Evolutionary conservation across 495 filamentous ascomycete genomes (phyloP), one percentile per base, ranked within the genome.

Genomic region (Pyrenula aspistea): DNA sequence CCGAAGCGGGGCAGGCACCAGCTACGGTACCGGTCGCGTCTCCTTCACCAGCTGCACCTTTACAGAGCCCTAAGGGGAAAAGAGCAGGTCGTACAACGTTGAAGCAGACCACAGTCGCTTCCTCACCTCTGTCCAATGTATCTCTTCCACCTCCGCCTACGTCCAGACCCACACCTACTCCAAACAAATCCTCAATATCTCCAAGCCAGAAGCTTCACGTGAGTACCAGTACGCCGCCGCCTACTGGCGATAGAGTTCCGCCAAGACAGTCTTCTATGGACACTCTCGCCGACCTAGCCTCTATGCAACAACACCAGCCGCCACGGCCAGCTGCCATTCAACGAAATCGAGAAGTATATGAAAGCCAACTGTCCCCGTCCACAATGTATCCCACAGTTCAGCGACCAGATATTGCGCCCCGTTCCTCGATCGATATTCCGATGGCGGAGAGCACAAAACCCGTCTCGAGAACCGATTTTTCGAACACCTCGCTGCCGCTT

Each of bases 281-380:
- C 58, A 81, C 82, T 20, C 65, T 86, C 53, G 83, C 83, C 42
- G 83, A 85, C 62, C 64, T 85, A 25, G 83, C 83, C 49, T 77
- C 82, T 2, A 84, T 85, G 79, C 83, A 85, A 67, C 77, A 81
- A 56, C 78, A 78, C 51, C 83, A 86, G 58, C 77, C 74, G 2
- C 69, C 73, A 54, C 73, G 74, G 15, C 71, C 73, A 54, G 66
- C 71, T 36, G 64, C 64, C 25, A 72, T 73, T 52, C 56, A 80
- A 25, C 76, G 77, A 3, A 73, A 63, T 58, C 67, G 71, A 21
- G 72, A 77, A 52, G 67, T 73, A 11, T 74, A 75, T 60, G 72
- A 81, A 36, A 69, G 66, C 55, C 75, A 75, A 55, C 71, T 77
- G 12, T 76, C 77, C 19, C 74, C 77, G 22, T 73, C 75, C 25